Evolutionary conservation across 2,329 filamentous ascomycete species (phyloP).

Genomic region (Penicillium italicum): DNA sequence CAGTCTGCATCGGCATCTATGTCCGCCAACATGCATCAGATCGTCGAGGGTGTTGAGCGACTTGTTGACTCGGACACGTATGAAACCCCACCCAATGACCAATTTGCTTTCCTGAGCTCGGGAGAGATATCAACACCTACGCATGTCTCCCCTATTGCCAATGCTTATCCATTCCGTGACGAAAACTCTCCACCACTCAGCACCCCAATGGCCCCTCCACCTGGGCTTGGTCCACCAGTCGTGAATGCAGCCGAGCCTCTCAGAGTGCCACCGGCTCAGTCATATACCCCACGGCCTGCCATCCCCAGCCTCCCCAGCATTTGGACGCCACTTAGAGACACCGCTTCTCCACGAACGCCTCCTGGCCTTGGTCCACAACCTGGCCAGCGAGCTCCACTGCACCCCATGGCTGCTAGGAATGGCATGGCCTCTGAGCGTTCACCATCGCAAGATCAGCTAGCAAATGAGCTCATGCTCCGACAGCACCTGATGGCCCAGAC

Average conservation of each 20-base stretch:
- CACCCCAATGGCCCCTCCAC: conserved; percentile 32
- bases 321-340: conserved; percentile 45
- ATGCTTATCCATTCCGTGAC: conserved; percentile 22
- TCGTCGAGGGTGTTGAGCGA: conserved; percentile 39
- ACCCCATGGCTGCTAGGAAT: conserved; percentile 12
- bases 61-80: conserved; percentile 42
- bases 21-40: conserved; percentile 41
- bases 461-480: conserved; percentile 28
- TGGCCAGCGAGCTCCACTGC: conserved; percentile 21
- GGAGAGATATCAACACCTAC: conserved; percentile 25
- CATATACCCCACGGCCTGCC: conserved; percentile 31
- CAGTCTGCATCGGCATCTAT: conserved; percentile 48
- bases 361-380: conserved; percentile 32
- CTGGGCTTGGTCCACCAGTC: conserved; percentile 31
- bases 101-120: conserved; percentile 26
- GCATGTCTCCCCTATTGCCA: conserved; percentile 20
- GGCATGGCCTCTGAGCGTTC: conserved; percentile 17
- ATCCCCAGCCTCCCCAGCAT: conserved; percentile 42
- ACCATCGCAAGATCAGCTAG: conserved; percentile 24
- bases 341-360: conserved; percentile 39
- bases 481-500: conserved; percentile 28
- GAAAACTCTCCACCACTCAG: conserved; percentile 22
- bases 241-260: conserved; percentile 18
- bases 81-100: conserved; percentile 32
- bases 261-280: conserved; percentile 27